Conservation (phyloP, 2,329 filamentous ascomycete species). For the Colletotrichum sublineola region DNA sequence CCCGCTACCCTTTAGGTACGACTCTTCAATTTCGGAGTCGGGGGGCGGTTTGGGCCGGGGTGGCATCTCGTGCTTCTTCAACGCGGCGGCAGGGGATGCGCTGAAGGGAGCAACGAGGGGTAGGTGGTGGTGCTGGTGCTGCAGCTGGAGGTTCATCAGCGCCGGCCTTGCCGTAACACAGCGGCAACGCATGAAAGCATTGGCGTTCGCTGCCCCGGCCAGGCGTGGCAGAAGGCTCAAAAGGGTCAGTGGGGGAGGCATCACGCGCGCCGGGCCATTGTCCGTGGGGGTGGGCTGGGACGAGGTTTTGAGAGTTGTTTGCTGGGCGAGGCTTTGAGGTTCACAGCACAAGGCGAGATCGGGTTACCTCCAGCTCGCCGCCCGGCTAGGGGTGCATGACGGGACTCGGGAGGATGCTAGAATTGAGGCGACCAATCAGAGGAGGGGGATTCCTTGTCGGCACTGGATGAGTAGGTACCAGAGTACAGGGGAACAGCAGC, state of each 20-base stretch:
- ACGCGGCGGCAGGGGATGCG: slow-evolving; percentile 47
- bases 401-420: background rate
- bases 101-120: slow-evolving; percentile 48
- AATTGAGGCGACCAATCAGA: slow-evolving; percentile 26
- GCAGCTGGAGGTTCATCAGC: background rate
- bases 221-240: slow-evolving; percentile 10
- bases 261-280: slow-evolving; percentile 37
- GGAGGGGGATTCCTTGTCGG: background rate
- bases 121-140: background rate
- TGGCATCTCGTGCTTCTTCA: slow-evolving; percentile 72
- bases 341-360: background rate
- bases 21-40: slow-evolving; percentile 84
- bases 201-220: slow-evolving; percentile 14
- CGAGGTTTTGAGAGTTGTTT: slow-evolving; percentile 28
- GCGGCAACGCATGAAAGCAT: slow-evolving; percentile 25
- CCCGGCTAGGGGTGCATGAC: slow-evolving; percentile 9
- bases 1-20: slow-evolving; percentile 90
- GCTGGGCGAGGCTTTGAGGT: background rate
- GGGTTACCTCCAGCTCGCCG: slow-evolving; percentile 2
- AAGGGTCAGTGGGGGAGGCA: slow-evolving; percentile 25
- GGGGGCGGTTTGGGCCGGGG: slow-evolving; percentile 79
- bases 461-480: background rate
- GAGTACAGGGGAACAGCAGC: background rate
- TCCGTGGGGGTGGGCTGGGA: slow-evolving; percentile 22
- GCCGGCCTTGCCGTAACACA: slow-evolving; percentile 13